Evolutionary conservation across 176 grass and related monocot genomes (phyloP).

Genomic region (Puccinellia tenuiflora): DNA sequence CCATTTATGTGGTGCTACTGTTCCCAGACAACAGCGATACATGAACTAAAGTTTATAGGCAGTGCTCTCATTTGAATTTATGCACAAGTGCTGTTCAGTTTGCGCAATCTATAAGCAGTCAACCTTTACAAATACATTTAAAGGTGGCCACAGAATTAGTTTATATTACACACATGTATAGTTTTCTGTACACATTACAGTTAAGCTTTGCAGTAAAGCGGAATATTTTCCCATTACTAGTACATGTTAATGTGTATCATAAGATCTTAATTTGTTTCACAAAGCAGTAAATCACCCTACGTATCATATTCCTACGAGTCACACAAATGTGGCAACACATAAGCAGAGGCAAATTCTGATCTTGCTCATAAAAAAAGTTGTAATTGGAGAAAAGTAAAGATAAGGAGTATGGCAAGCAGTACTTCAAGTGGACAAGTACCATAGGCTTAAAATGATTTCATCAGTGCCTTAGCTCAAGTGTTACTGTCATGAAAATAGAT

Average conservation of each 20-base stretch:
- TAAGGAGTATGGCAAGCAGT: not conserved
- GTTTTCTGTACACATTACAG: not conserved
- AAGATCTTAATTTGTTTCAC: not conserved
- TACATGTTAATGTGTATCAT: not conserved
- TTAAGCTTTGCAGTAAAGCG: not conserved
- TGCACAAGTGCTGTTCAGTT: not conserved
- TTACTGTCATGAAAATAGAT: not conserved
- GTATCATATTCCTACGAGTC: not conserved
- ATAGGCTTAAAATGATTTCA: not conserved
- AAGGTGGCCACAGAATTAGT: not conserved
- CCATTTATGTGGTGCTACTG: not conserved
- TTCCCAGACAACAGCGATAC: not conserved
- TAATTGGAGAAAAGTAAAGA: not conserved
- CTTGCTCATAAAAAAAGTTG: not conserved
- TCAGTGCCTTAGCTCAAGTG: not conserved
- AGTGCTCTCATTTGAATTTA: not conserved
- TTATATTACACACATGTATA: not conserved
- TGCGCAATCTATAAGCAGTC: not conserved
- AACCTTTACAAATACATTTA: not conserved
- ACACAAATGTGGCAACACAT: not conserved
- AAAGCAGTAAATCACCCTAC: not conserved
- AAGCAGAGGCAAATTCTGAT: not conserved
- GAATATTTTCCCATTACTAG: not conserved
- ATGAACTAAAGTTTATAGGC: not conserved
- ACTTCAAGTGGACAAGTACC: not conserved